Base-by-base conservation (phyloP, 495 filamentous ascomycete species). In the Clavariopsis aquatica region DNA sequence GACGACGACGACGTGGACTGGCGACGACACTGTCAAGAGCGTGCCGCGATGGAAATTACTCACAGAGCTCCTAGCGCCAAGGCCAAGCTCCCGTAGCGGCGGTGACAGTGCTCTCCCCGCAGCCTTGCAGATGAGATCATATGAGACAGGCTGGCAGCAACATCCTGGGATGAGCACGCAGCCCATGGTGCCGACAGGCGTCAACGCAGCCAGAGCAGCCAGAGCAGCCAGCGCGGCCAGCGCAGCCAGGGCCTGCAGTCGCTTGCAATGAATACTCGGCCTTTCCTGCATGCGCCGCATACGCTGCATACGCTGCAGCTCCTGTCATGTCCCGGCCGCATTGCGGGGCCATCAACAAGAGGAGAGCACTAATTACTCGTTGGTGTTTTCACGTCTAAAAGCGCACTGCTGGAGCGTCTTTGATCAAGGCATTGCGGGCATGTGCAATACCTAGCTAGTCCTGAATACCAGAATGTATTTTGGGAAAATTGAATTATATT, bases 21-120 rank as follows among this genome's bases (percentile, higher is more conserved):
- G 38, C 38, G 38, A 43, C 38, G 38, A 43, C 38, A 43, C 8
- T 17, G 4, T 43, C 38, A 3, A n/a, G 15, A n/a, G 38, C 38
- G 13, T 3, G 38, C 13, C 38, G 38, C 38, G 13, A 9, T 43
- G 38, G 2, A n/a, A 43, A 43, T 43, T 7, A 43, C 2, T n/a
- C 38, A 43, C 38, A 17, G n/a, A 43, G 38, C 38, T n/a, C 38
- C 38, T 43, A 17, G 38, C 38, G 49, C 49, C 49, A 52, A 52
- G 49, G 20, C 49, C n/a, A 17, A n/a, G 38, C 31, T 34, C 31
- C 2, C 38, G 5, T 43, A 17, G 49, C 23, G 29, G 24, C 49
- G 29, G 20, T 52, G 26, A 31, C 4, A 27, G 20, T 31, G 49
- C 24, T 7, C 51, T 36, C 28, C 52, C 28, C 52, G 49, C 49